Evolutionary conservation across 371 early-diverging fungal species (phyloP).

Genomic region (Mucor racemosus): DNA sequence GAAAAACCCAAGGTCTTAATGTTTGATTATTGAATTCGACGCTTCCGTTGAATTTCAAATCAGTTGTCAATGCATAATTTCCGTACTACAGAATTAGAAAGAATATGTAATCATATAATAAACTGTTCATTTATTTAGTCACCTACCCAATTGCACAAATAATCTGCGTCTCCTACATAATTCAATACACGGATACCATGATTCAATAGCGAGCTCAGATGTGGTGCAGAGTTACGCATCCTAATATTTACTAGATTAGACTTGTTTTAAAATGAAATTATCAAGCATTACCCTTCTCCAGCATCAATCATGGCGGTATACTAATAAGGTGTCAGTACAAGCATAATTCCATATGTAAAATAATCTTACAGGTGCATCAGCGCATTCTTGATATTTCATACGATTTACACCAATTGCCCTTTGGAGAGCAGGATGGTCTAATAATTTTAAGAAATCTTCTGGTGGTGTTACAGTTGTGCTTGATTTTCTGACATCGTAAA

Average conservation of each 20-base stretch:
- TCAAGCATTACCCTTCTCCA: conserved; percentile 15
- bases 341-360: not conserved
- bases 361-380: conserved; percentile 13
- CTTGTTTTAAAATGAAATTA: not conserved
- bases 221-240: conserved; percentile 8
- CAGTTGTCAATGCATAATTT: conserved; percentile 85
- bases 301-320: conserved; percentile 10
- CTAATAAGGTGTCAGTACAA: not conserved
- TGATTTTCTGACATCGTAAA: conserved; percentile 25
- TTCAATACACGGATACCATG: conserved; percentile 78
- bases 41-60: conserved; percentile 84
- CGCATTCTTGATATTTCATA: conserved; percentile 9
- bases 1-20: conserved; percentile 39
- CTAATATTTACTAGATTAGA: not conserved
- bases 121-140: not conserved
- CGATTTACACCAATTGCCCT: conserved; percentile 15
- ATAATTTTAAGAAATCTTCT: conserved; percentile 21
- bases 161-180: conserved; percentile 91
- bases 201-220: conserved; percentile 60
- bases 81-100: conserved; percentile 45
- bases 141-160: conserved; percentile 86
- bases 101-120: not conserved
- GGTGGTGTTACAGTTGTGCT: not conserved
- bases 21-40: conserved; percentile 50
- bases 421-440: conserved; percentile 13